Evolutionary conservation across 805 yeast species (phyloP), one percentile per base, ranked within the genome.

Genomic region (Saccharomycopsis sp.): DNA sequence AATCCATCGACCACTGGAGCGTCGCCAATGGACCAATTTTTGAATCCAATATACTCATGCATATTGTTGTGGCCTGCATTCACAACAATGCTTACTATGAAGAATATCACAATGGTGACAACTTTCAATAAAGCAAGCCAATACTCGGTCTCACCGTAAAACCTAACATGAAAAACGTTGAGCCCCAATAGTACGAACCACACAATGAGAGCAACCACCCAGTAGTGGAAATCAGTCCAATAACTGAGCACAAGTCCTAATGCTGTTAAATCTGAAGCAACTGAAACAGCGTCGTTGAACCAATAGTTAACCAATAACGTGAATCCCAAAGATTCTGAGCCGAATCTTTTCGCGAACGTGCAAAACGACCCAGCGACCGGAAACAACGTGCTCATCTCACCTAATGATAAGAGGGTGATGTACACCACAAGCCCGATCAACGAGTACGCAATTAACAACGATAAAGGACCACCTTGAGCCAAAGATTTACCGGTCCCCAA

Each of bases 301-400:
- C 89, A 86, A 69, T 87, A 87, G 73, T 80, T 74, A 78, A 85
- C 84, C 55, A 88, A 87, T 59, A 80, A 82, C 34, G 91, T 84
- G 50, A 83, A 86, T 57, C 91, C 92, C 40, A 84, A 68, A 4
- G 91, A 80, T 15, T 84, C 85, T 2, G 87, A 81, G 34, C 84
- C 69, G 74, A 84, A 86, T 64, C 86, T 75, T 5, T 85, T 75
- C 20, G 84, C 78, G 67, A 85, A 86, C 52, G 83, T 87, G 29
- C 87, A 80, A 70, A 86, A 84, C 0, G 90, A 84, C 0, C 83
- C 76, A 3, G 85, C 73, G 68, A 51, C 79, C 7, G 91, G 91
- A 16, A 86, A 82, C 63, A 78, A 83, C 8, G 91, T 85, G 54
- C 91, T 90, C 91, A 87, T 84, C 70, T 87, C 92, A 65, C 91